These are phyloP conservation scores for Elsinoe fawcettii DNA, from an alignment of 2,329 filamentous ascomycete species.

Conservation along the genomic window DNA sequence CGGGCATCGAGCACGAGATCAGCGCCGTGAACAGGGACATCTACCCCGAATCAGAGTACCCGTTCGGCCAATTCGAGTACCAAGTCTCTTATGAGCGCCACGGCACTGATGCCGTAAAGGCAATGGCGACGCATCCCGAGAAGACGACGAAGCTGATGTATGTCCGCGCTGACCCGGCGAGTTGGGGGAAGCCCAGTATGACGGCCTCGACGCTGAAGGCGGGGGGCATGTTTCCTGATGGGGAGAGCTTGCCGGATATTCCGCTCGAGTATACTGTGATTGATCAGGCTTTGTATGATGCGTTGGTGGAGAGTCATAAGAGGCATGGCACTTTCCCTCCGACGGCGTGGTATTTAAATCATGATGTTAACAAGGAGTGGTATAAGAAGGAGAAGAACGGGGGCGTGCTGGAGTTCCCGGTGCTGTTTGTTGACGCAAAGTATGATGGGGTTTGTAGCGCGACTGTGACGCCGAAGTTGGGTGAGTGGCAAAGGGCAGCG, in stretches of 20 bases:
- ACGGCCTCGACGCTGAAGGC: conserved; percentile 21
- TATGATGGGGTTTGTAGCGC: conserved; percentile 36
- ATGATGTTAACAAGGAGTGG: conserved; percentile 37
- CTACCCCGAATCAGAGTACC: conserved; percentile 39
- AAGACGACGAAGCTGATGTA: conserved; percentile 25
- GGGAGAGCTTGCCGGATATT: conserved; percentile 25
- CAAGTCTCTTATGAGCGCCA: conserved; percentile 27
- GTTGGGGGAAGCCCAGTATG: conserved; percentile 24
- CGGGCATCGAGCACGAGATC: conserved; percentile 33
- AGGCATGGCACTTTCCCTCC: conserved; percentile 35
- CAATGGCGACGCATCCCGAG: conserved; percentile 20
- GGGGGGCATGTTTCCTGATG: conserved; percentile 30
- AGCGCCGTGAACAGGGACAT: conserved; percentile 36
- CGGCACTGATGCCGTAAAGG: conserved; percentile 22
- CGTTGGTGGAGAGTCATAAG: conserved; percentile 31
- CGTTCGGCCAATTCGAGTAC: conserved; percentile 33
- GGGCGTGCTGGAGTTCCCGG: conserved; percentile 29
- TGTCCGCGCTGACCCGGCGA: conserved; percentile 22
- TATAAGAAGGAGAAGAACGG: conserved; percentile 32
- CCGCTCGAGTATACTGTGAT: conserved; percentile 25
- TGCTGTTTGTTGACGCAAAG: conserved; percentile 34
- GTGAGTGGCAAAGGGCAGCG: conserved; percentile 29
- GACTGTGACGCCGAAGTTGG: conserved; percentile 27
- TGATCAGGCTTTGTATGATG: conserved; percentile 26
- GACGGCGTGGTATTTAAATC: conserved; percentile 39